A percentile compares a stretch with the other conserved stretches of the same genome.
Evolutionary conservation across 1,139 yeast species (phyloP).

Genomic region (Petasospora fabianii): DNA sequence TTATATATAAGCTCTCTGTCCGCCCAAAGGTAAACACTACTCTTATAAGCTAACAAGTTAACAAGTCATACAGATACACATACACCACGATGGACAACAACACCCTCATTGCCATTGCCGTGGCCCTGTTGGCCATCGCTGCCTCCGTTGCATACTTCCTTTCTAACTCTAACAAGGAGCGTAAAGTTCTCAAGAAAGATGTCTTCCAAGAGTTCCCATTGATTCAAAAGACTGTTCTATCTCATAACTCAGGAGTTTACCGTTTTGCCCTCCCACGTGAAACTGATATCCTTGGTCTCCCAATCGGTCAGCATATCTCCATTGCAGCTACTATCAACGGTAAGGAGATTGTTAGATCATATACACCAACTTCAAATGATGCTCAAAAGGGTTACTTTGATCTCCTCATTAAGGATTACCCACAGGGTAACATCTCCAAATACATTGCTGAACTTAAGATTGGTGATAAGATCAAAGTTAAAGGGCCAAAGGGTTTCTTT

Average conservation of each 20-base stretch:
- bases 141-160: constrained; percentile 10
- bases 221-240: constrained; percentile 69
- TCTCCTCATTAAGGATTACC: constrained; percentile 87
- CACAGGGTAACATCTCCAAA: constrained; percentile 83
- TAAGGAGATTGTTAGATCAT: constrained; percentile 84
- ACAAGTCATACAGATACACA: neutral
- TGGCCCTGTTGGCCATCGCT: constrained; percentile 18
- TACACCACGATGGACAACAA: constrained; percentile 2
- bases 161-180: constrained; percentile 10
- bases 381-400: constrained; percentile 86
- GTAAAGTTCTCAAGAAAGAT: constrained; percentile 42
- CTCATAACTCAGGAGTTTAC: constrained; percentile 82
- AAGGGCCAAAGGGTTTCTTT: constrained; percentile 95
- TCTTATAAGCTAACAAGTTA: no score
- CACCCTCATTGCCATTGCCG: constrained; percentile 7
- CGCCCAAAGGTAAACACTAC: no score
- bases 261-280: constrained; percentile 80
- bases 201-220: constrained; percentile 80
- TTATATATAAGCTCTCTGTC: no score
- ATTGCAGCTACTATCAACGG: constrained; percentile 73
- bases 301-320: constrained; percentile 91
- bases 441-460: constrained; percentile 63
- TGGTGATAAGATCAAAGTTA: constrained; percentile 68
- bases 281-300: constrained; percentile 77
- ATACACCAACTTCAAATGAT: constrained; percentile 91